A percentile compares a stretch with the other conserved stretches of the same genome.
phyloP scores from a whole-genome alignment of 1,284 basidiomycete genomes.

The Anthracocystis walkeri region DNA sequence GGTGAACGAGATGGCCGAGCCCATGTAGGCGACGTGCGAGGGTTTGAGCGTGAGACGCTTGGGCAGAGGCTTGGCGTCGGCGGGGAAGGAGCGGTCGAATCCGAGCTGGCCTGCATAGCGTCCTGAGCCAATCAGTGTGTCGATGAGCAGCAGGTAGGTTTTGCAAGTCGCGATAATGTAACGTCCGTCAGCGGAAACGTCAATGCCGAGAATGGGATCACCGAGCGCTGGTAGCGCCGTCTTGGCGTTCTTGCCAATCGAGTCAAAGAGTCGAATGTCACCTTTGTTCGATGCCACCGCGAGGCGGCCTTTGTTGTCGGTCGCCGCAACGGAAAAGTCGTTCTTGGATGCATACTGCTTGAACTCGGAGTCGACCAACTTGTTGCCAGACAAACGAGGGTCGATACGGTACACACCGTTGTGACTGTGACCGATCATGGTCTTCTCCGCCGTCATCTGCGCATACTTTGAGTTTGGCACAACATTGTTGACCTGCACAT shows the following conservation, averaged over 20 bases:
- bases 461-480: slow-evolving; percentile 94
- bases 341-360: slow-evolving; percentile 97
- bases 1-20: slow-evolving; percentile 85
- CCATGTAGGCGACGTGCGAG: slow-evolving; percentile 96
- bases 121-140: slow-evolving; percentile 93
- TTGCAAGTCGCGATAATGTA: slow-evolving; percentile 97
- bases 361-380: slow-evolving; percentile 93
- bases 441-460: slow-evolving; percentile 91
- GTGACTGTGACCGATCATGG: slow-evolving; percentile 89
- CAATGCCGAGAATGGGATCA: slow-evolving; percentile 93
- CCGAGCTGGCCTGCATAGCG: slow-evolving; percentile 86
- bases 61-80: slow-evolving; percentile 90
- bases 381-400: slow-evolving; percentile 87
- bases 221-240: slow-evolving; percentile 95
- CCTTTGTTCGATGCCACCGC: slow-evolving; percentile 97
- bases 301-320: slow-evolving; percentile 86
- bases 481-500: slow-evolving; percentile 86
- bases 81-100: slow-evolving; percentile 96
- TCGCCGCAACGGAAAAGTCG: slow-evolving; percentile 92
- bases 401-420: slow-evolving; percentile 98
- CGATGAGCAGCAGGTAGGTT: slow-evolving; percentile 93
- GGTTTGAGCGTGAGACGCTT: slow-evolving; percentile 86
- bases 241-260: slow-evolving; percentile 98
- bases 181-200: slow-evolving; percentile 92
- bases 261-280: slow-evolving; percentile 93